Base-by-base conservation (phyloP, 2,329 filamentous ascomycete species). In the Aspergillus neoniger region DNA sequence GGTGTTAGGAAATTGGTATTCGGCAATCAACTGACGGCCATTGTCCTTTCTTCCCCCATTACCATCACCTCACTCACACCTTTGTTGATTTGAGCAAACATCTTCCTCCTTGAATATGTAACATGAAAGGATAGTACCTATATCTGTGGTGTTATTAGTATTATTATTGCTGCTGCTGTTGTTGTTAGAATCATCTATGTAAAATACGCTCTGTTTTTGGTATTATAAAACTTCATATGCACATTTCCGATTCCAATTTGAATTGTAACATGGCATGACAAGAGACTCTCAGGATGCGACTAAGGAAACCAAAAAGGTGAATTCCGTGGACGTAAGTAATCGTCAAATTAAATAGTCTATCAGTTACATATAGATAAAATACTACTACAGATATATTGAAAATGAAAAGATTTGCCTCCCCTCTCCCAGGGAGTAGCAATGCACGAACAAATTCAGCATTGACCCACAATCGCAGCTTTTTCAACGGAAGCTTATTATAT, bases 161-260 rank as follows among this genome's bases (percentile, higher is more conserved):
- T 36, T 36, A 36, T 10, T 30, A 5, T 5, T 30, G 7, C 10
- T 32, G 12, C 5, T 36, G 10, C 10, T 32, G 9, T 32, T 32
- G 32, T 36, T 36, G 12, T 36, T 36, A 36, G 32, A 36, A 15
- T 15, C 5, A 54, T 55, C 15, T 54, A 53, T 65, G 63, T 66
- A 65, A 64, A 65, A 59, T 67, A 66, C 50, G 59, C 59, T 59
- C 48, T 61, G 58, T 52, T 64, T 64, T 58, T 60, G 56, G 55
- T 67, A 58, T 36, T 8, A 30, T 36, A 3, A 36, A 15, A 5
- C 32, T 63, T 41, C 41, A 54, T 56, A 56, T 61, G 55, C 55
- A 58, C 59, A 32, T n/a, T 50, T 41, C 47, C 12, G 14, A 51
- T 19, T 19, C 19, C 19, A 19, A 19, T 19, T 19, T 19, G 19